A percentile compares a stretch with the other conserved stretches of the same genome.
phyloP scores from a whole-genome alignment of 306 rosid genomes.

The Dryas drummondii region DNA sequence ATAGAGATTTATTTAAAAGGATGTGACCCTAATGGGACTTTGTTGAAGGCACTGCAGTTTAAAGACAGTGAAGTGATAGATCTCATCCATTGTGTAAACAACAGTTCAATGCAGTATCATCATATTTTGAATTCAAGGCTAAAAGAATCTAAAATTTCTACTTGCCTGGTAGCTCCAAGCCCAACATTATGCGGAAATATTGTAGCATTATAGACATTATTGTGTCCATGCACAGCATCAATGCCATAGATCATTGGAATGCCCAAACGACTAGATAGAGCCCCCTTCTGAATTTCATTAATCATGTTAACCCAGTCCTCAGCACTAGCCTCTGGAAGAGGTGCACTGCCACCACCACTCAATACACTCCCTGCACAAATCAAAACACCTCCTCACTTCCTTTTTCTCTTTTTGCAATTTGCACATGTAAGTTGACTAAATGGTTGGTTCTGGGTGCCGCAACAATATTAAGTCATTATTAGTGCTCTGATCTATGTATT shows the following conservation, averaged over 20 bases:
- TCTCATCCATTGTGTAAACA: neutral
- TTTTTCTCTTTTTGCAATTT: neutral
- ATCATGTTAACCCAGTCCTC: conserved; percentile 92
- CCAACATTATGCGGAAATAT: conserved; percentile 94
- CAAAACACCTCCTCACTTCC: conserved; percentile 2
- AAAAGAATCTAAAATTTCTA: conserved; percentile 16
- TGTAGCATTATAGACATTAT: conserved; percentile 89
- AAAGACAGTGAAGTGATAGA: neutral
- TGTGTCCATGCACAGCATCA: conserved; percentile 99
- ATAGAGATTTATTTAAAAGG: neutral
- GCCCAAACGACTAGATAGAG: conserved; percentile 77
- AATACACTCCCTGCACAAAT: conserved; percentile 77
- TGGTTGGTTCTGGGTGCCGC: neutral
- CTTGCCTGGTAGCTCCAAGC: conserved; percentile 96
- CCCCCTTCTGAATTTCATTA: conserved; percentile 74
- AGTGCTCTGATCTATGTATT: neutral
- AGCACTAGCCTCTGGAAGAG: conserved; percentile 85
- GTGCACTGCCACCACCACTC: conserved; percentile 96
- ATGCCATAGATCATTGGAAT: conserved; percentile 97
- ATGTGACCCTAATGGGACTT: neutral
- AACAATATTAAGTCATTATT: neutral
- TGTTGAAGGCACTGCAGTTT: neutral
- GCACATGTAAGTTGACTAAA: neutral
- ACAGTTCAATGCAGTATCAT: neutral
- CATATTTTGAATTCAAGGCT: neutral